phyloP scores from a whole-genome alignment of 2,329 filamentous ascomycete species.

The Monilinia fructigena region DNA sequence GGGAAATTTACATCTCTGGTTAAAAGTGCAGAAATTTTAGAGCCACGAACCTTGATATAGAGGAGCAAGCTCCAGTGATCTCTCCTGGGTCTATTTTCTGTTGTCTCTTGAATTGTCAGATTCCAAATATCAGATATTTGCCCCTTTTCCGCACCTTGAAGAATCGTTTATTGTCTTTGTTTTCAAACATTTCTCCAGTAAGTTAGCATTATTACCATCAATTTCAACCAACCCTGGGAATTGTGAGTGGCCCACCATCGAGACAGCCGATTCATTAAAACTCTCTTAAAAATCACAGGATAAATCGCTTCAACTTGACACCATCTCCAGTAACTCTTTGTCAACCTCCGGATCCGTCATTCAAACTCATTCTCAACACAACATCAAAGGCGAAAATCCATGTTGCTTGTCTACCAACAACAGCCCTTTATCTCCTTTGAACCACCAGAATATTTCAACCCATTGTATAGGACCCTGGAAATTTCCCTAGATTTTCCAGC shows the following conservation, averaged over 20 bases:
- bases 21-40: not conserved
- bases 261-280: not conserved
- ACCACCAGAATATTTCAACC: constrained; percentile 1
- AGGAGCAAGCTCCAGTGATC: not conserved
- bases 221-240: not conserved
- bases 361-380: not conserved
- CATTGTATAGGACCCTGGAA: not conserved
- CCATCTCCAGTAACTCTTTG: not conserved
- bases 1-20: not conserved
- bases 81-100: not conserved
- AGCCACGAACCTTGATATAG: not conserved
- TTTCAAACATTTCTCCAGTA: not conserved
- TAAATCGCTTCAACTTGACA: not conserved
- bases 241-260: not conserved
- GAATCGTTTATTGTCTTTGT: not conserved
- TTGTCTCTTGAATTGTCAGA: not conserved
- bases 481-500: too few relatives aligned
- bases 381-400: not conserved
- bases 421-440: constrained; percentile 10
- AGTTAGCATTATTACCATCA: too few relatives aligned
- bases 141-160: not conserved
- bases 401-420: not conserved
- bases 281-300: not conserved
- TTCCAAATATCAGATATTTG: not conserved
- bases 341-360: constrained; percentile 12